Evolutionary conservation across 768 basidiomycete species (phyloP), one percentile per base, ranked within the genome.

Genomic region (Xerocomellus chrysenteron): DNA sequence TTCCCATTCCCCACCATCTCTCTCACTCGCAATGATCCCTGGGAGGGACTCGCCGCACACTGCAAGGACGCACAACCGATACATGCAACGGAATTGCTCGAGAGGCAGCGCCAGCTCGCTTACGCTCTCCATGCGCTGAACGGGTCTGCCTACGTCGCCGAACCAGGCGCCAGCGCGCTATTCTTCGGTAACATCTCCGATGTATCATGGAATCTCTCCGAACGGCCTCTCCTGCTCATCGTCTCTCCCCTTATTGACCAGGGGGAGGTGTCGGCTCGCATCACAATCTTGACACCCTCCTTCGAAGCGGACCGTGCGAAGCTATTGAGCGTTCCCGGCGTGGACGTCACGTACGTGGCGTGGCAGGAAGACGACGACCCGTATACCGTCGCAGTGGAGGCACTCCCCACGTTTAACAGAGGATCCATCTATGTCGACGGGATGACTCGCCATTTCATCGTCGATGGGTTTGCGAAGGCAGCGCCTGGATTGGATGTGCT

Each of bases 261-360:
- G 4, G 67, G 62, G 39, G 55, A 67, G 2, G 65, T 80, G 19
- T 60, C 64, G 36, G 73, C 81, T 24, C 77, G 77, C 19, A 63
- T 93, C 36, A 78, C 79, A 2, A 66, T 94, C 52, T 71, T 96
- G 44, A 89, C 91, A 5, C 92, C 92, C 0, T 75, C 78, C 57
- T 94, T 94, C 58, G 91, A 95, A 68, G 79, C 79, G 12, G 80
- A 84, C 0, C 82, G 92, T 35, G 91, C 92, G 0, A 82, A 76
- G 61, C 64, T 80, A 30, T 76, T 92, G 16, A 67, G 73, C 5
- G 67, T 94, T 21, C 84, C 87, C 2, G 69, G 71, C 7, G 68
- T 75, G 19, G 59, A 74, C 33, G 74, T 82, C 30, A 65, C 70
- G 17, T 88, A 78, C 56, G 72, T 80, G 9, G 78, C 78, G 59